Base-by-base conservation (phyloP, 1,284 basidiomycete species). In the Ceratobasidium sp. region DNA sequence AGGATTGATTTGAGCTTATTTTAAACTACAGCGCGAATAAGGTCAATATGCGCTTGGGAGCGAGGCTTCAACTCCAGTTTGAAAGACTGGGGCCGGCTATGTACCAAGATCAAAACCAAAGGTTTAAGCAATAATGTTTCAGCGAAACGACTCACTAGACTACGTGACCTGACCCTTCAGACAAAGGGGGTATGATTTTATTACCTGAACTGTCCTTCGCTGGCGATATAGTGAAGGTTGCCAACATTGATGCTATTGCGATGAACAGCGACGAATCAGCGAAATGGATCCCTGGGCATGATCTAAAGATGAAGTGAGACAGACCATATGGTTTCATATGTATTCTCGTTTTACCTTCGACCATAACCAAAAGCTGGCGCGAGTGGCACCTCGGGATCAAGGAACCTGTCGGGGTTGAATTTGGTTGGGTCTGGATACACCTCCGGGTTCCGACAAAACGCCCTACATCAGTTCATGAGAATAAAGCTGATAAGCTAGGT, bases 241-340 rank as follows among this genome's bases (percentile, higher is more conserved):
- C 75, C 6, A 76, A 67, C 26, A 79, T 67, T 28, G 65, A 72
- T 0, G 75, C 74, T 0, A 74, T 30, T 28, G 75, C 76, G 71
- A 78, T 76, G 16, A 71, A 69, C 0, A 78, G 28, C 4, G 75
- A 75, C 32, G 76, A 73, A 64, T 77, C 74, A 12, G 78, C 79
- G 36, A 78, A 69, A 43, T 77, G 73, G 5, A 75, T 34, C 0
- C 78, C 79, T n/a, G 76, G 76, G 30, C 79, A 79, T 12, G 59
- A 52, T 28, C 64, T 69, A n/a, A 23, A 55, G 23, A 36, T 32
- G 23, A 23, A 6, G 26, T 41, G 2, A 41, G 16, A 59, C 8
- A 2, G 12, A 21, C 23, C 23, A 26, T 10, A 8, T 30, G 28
- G 12, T n/a, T 21, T n/a, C n/a, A n/a, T 36, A 16, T 10, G 21